These are phyloP conservation scores for Suillus bovinus DNA, from an alignment of 768 basidiomycete genomes.

Conservation along the genomic window DNA sequence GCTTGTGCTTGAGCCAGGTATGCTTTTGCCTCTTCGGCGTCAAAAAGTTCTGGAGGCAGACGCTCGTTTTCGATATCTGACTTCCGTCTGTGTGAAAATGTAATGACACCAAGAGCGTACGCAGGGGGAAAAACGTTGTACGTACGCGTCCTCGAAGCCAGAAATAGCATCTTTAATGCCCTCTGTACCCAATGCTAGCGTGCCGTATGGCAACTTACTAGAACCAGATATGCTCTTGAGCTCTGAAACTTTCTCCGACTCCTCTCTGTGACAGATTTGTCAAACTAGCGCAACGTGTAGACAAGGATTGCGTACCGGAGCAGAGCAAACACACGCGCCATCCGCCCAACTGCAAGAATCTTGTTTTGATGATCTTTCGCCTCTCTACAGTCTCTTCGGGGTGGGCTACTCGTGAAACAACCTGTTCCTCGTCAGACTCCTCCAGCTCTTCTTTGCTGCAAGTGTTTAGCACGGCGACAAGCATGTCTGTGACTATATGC, in stretches of 20 bases:
- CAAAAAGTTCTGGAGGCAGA: conserved; percentile 93
- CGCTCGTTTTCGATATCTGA: conserved; percentile 99
- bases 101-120: neutral
- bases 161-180: conserved; percentile 94
- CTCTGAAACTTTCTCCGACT: conserved; percentile 96
- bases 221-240: conserved; percentile 89
- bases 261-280: conserved; percentile 61
- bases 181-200: conserved; percentile 87
- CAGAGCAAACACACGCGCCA: conserved; percentile 94
- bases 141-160: conserved; percentile 94
- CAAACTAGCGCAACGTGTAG: neutral
- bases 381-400: conserved; percentile 64
- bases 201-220: conserved; percentile 75
- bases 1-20: conserved; percentile 43
- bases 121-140: conserved; percentile 36
- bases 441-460: conserved; percentile 97
- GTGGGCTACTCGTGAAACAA: conserved; percentile 36
- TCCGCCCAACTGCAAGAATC: conserved; percentile 95
- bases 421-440: conserved; percentile 56
- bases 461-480: conserved; percentile 93
- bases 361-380: conserved; percentile 93
- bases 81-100: conserved; percentile 64
- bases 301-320: conserved; percentile 66
- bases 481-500: conserved; percentile 90
- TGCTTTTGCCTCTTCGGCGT: conserved; percentile 70